phyloP scores from a whole-genome alignment of 495 filamentous ascomycete genomes.

The Aspergillus asperescens region DNA sequence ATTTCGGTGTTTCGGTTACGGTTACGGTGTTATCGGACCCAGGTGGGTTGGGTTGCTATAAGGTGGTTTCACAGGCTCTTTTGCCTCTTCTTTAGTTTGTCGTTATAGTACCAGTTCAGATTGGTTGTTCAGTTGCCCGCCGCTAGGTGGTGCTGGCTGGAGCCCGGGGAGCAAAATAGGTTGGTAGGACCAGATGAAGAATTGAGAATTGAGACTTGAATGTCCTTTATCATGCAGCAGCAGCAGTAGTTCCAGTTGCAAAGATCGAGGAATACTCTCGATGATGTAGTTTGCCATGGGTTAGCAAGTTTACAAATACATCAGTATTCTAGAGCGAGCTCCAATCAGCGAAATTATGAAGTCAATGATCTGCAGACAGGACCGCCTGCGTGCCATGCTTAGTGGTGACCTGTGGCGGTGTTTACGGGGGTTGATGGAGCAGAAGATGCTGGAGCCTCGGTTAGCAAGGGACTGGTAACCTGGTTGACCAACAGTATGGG shows the following conservation, averaged over 20 bases:
- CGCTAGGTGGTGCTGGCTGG: background rate
- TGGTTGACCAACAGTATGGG: background rate
- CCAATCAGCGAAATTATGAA: background rate
- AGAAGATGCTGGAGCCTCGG: background rate
- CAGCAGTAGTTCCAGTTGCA: background rate
- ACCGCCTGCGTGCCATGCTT: background rate
- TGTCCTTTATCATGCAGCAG: background rate
- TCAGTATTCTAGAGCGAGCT: too few species aligned
- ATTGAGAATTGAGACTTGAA: too few species aligned
- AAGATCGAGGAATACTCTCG: background rate
- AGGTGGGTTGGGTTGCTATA: slow-evolving; percentile 30
- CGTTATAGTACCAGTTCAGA: background rate
- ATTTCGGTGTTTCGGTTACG: slow-evolving; percentile 20
- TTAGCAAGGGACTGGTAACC: background rate
- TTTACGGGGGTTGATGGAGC: background rate
- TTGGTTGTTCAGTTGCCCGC: background rate
- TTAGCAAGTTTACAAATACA: too few species aligned
- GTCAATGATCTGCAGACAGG: background rate
- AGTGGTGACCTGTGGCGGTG: background rate
- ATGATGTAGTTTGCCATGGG: background rate
- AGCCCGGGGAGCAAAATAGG: background rate
- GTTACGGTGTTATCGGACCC: slow-evolving; percentile 29
- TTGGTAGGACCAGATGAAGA: background rate
- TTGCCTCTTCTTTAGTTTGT: slow-evolving; percentile 1
- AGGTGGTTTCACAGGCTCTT: slow-evolving; percentile 12